Evolutionary conservation across 768 basidiomycete genomes (phyloP), one percentile per base, ranked within the genome.

Genomic region (Dentipellis fragilis): DNA sequence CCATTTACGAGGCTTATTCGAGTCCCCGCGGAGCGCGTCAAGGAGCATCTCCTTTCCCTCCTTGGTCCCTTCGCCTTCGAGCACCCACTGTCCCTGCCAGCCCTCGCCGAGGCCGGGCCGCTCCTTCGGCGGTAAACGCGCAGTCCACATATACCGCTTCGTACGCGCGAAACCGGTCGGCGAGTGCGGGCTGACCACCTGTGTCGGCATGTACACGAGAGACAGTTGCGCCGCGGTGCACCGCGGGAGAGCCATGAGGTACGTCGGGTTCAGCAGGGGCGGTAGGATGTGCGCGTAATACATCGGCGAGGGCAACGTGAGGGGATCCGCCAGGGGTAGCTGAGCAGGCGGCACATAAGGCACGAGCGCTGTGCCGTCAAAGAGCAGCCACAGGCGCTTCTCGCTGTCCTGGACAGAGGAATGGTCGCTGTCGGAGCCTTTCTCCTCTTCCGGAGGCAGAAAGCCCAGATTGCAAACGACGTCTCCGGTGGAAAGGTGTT

Each of bases 401-500:
- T 60, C 58, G 2, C 7, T 10, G 7, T 62, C 60, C 23, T 60
- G 49, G 40, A 61, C 45, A 16, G 52, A 9, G 61, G 66, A 49
- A 57, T 57, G 23, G 52, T 56, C 56, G 37, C 42, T 38, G 38
- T 54, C 64, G 36, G 59, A 59, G 53, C 21, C 55, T 38, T 16
- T 23, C 12, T 19, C 51, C 3, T 67, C 64, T 0, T 64, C 64
- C 0, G 76, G 70, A 1, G 85, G 86, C 14, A 92, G 73, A 62
- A 82, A 89, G 6, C 89, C 89, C 48, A 92, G 75, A 67, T 92
- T 92, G 64, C 84, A 89, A 19, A 92, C 75, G 38, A 90, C 68
- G 62, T 92, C 89, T 0, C 89, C 89, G 0, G 76, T 76, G 1
- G 84, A 87, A n/a, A 92, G 74, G 63, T 88, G 79, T 6, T 75